Evolutionary conservation across 2,329 filamentous ascomycete genomes (phyloP).

Genomic region (Xylariaceae sp.): DNA sequence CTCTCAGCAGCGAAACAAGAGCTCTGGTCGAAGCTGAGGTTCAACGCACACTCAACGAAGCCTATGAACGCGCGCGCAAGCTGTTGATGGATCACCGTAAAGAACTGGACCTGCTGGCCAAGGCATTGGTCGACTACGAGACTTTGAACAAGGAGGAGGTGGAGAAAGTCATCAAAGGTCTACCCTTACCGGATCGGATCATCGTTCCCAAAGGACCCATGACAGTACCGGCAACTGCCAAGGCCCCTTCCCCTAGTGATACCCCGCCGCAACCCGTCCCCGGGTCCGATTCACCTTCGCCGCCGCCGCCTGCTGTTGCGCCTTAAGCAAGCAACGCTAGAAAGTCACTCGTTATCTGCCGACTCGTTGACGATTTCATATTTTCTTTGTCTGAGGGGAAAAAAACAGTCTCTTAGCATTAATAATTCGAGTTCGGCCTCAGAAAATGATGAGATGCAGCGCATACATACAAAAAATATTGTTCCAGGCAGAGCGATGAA

Average conservation of each 20-base stretch:
- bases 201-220: conserved; percentile 56
- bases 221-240: conserved; percentile 54
- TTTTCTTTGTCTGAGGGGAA: not conserved
- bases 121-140: conserved; percentile 90
- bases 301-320: conserved; percentile 25
- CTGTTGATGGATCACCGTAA: conserved; percentile 70
- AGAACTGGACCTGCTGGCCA: conserved; percentile 81
- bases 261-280: conserved; percentile 17
- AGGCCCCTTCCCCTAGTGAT: conserved; percentile 23
- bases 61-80: conserved; percentile 64
- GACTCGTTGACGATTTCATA: not conserved
- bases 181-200: conserved; percentile 68
- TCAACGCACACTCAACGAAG: conserved; percentile 75
- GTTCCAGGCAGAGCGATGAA: conserved; percentile 13
- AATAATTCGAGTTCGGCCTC: not conserved
- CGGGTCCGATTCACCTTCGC: conserved; percentile 23
- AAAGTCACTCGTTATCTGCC: conserved; percentile 1
- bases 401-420: not conserved
- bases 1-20: conserved; percentile 80
- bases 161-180: conserved; percentile 79
- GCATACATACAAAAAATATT: not conserved
- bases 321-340: conserved; percentile 6
- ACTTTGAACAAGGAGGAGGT: conserved; percentile 86
- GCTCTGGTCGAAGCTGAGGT: conserved; percentile 85
- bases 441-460: conserved; percentile 4